Conservation (phyloP, 2,329 filamentous ascomycete genomes). For the Endocalyx cinctus region DNA sequence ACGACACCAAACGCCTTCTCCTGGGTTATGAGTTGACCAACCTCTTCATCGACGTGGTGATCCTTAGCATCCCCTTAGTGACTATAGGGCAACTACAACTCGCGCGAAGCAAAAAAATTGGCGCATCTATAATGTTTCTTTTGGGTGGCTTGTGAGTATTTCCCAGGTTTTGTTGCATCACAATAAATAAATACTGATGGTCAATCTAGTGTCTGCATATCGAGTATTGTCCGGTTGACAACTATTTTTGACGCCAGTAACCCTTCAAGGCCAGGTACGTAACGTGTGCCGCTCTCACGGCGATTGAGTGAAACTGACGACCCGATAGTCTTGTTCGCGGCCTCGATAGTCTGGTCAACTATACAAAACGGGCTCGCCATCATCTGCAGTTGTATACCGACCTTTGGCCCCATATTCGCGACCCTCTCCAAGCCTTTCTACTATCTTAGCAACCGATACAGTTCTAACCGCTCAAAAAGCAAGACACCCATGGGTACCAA, state of each 20-base stretch:
- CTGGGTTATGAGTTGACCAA: slow-evolving; percentile 10
- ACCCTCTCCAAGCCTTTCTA: slow-evolving; percentile 2
- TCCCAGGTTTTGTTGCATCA: neutral
- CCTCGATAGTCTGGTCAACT: slow-evolving; percentile 3
- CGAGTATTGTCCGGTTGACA: slow-evolving; percentile 6
- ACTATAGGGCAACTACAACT: slow-evolving; percentile 5
- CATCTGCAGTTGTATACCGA: slow-evolving; percentile 10
- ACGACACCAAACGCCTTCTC: slow-evolving; percentile 3
- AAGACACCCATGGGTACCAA: neutral
- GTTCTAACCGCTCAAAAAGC: slow-evolving; percentile 1
- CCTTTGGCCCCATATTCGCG: slow-evolving; percentile 4
- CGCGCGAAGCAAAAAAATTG: slow-evolving; percentile 4
- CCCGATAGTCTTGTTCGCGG: slow-evolving; percentile 5
- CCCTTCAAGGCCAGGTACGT: neutral
- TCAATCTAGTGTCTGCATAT: slow-evolving; percentile 7
- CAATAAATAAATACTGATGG: neutral
- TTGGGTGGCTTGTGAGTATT: slow-evolving; percentile 6
- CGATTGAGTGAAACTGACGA: neutral
- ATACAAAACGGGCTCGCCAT: slow-evolving; percentile 8
- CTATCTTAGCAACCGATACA: slow-evolving; percentile 4
- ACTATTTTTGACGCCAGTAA: slow-evolving; percentile 8
- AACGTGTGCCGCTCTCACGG: neutral
- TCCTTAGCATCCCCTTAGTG: slow-evolving; percentile 7
- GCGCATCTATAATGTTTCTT: slow-evolving; percentile 3
- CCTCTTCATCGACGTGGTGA: slow-evolving; percentile 9